Base-by-base conservation (phyloP, 805 yeast genomes). In the Teunomyces cretensis region DNA sequence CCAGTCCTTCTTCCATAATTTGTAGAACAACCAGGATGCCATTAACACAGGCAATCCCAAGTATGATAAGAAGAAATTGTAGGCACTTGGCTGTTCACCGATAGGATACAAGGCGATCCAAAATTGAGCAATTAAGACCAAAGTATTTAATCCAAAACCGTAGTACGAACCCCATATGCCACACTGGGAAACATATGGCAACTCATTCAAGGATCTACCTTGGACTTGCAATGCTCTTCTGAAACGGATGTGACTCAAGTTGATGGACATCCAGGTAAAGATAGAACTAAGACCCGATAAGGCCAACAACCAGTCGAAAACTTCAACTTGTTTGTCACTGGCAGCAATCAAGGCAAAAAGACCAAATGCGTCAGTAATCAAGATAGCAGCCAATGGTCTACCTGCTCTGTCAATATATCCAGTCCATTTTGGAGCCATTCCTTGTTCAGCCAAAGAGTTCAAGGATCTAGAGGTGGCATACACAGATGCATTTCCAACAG, bases 401-500 rank as follows among this genome's bases (percentile, higher is more conserved):
- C 89, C 90, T 17, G 70, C 70, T 55, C 81, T 72, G 61, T 84
- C 88, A 52, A 83, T 73, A 66, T 81, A 83, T 4, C 76, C 78
- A 31, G 80, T 70, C 48, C 76, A 61, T 50, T 68, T 66, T 44
- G 88, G 88, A 40, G 83, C 78, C 58, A 75, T 76, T 16, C 86
- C 86, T 58, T 79, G 81, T 40, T 76, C 83, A 14, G 84, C 81
- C 50, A 84, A 65, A 7, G 86, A 79, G 33, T 78, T 75, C 52
- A 84, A 62, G 15, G 86, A 77, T 70, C 90, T 80, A 7, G 88
- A 82, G 50, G 82, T 74, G 4, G 82, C 86, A 53, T 76, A 84
- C 5, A 85, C 83, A 11, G 85, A 75, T 9, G 88, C 78, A 60
- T 84, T 84, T 48, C 86, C 88, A 40, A 84, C 89, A 13, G 88